Base-by-base conservation (phyloP, 1,139 yeast species). In the Geotrichum fermentans region DNA sequence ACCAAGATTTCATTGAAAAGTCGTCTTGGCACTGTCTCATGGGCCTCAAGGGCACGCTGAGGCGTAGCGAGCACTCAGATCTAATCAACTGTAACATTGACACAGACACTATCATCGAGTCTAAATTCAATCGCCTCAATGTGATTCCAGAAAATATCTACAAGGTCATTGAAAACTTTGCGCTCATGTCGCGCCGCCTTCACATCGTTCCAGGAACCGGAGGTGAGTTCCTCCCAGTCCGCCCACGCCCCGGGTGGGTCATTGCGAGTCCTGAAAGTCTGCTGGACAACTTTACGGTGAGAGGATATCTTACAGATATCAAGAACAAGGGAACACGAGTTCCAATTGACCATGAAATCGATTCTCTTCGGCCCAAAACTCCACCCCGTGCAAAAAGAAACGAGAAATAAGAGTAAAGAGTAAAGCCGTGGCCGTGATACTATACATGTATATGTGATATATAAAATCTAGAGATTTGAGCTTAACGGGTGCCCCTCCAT, bases 21-120 rank as follows among this genome's bases (percentile, higher is more conserved):
- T 56, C 69, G 3, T 60, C 70, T 61, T 89, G 96, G 96, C 97
- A 90, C 66, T 90, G 97, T 60, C 85, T 96, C 83, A 87, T 90
- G 96, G 92, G 97, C 57, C 84, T 90, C 50, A 89, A 96, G 2
- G 97, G 97, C 4, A 90, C 97, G 0, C 90, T 90, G 11, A 73
- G 96, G 61, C 75, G 97, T 58, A 79, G 95, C 1, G 80, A 83
- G 0, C 97, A 90, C 66, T 77, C 77, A 24, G 89, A 87, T 63
- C 72, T 90, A 55, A 89, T 90, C 55, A 95, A 90, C 63, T 90
- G 97, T 67, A 90, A 90, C 61, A 79, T 89, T 34, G 95, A 90
- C 61, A 89, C 97, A 0, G 97, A 90, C 65, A 72, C 89, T 51
- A 83, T 83, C 53, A 74, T 92, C 64, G 81, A 81, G 57, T 68